Conservation (phyloP, 768 basidiomycete species). For the Neoboletus subvelutipes region DNA sequence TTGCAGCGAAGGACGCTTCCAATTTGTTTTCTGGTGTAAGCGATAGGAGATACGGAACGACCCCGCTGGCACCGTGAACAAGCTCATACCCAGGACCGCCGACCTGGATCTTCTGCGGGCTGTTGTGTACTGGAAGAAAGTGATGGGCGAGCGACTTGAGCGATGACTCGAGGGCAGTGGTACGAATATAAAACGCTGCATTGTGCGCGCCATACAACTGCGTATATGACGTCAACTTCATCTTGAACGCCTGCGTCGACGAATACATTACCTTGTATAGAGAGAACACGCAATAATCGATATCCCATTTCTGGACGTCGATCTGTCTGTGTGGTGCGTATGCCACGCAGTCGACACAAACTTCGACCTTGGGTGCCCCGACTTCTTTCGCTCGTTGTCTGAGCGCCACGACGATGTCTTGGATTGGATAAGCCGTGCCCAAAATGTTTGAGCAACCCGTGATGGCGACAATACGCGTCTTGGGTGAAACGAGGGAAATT, state of each 20-base stretch:
- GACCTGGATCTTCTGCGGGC: conserved; percentile 63
- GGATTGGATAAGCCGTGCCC: conserved; percentile 62
- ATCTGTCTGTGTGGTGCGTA: conserved; percentile 73
- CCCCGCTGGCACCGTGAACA: conserved; percentile 57
- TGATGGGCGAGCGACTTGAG: conserved; percentile 65
- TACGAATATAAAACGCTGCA: conserved; percentile 62
- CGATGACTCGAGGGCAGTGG: conserved; percentile 46
- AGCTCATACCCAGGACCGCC: conserved; percentile 78
- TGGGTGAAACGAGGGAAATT: conserved; percentile 57
- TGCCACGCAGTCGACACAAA: conserved; percentile 75
- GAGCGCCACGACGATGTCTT: conserved; percentile 52
- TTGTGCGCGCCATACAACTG: conserved; percentile 78
- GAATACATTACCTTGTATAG: conserved; percentile 63
- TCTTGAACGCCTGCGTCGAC: background rate
- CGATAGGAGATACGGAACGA: conserved; percentile 61
- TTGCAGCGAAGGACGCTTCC: conserved; percentile 51
- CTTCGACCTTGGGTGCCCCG: conserved; percentile 60
- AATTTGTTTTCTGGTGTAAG: conserved; percentile 52
- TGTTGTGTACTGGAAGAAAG: conserved; percentile 52
- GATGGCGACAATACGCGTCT: conserved; percentile 72
- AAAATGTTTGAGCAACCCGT: conserved; percentile 76
- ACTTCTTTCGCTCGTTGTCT: conserved; percentile 49
- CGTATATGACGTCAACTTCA: background rate
- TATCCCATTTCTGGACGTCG: conserved; percentile 74
- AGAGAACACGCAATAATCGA: conserved; percentile 71